A percentile compares a stretch with the other conserved stretches of the same genome.
Conservation (phyloP, 352 stramenopile species). For the Pythium utonaiense region DNA sequence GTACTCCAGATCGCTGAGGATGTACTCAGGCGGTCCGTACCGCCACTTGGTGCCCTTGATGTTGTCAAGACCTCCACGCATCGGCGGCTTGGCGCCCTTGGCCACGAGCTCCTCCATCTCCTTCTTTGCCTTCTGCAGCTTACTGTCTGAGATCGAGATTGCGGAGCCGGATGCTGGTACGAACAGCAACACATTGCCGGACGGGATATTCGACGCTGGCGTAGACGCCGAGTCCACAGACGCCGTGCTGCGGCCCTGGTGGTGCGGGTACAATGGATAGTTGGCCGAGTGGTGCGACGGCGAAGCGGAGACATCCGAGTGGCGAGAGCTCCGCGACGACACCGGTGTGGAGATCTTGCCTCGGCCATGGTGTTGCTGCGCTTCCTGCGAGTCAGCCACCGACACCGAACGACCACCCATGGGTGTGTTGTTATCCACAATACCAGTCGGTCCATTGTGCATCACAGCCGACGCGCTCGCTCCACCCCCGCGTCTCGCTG, state of each 20-base stretch:
- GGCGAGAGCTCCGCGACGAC: slow-evolving; percentile 3
- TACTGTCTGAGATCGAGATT: slow-evolving; percentile 60
- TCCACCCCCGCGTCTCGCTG: slow-evolving; percentile 16
- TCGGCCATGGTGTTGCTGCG: not conserved
- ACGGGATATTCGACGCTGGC: slow-evolving; percentile 23
- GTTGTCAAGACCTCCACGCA: slow-evolving; percentile 37
- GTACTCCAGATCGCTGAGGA: slow-evolving; percentile 75
- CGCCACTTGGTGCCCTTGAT: slow-evolving; percentile 44
- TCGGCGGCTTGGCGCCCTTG: slow-evolving; percentile 47
- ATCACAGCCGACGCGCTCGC: not conserved
- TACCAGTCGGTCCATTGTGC: not conserved
- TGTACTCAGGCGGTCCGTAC: slow-evolving; percentile 65
- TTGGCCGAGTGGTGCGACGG: slow-evolving; percentile 12
- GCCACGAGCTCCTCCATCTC: slow-evolving; percentile 53
- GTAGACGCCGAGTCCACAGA: slow-evolving; percentile 31
- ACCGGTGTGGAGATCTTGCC: not conserved
- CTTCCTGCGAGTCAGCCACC: not conserved
- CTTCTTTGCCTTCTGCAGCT: slow-evolving; percentile 51
- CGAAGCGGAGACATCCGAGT: slow-evolving; percentile 20
- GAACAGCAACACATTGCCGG: slow-evolving; percentile 69
- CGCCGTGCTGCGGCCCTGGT: not conserved
- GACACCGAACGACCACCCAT: not conserved
- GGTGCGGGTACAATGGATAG: not conserved
- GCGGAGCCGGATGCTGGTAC: slow-evolving; percentile 61
- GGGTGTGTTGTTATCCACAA: not conserved